phyloP scores from a whole-genome alignment of 2,329 filamentous ascomycete species.

The Colletotrichum lindemuthianum region DNA sequence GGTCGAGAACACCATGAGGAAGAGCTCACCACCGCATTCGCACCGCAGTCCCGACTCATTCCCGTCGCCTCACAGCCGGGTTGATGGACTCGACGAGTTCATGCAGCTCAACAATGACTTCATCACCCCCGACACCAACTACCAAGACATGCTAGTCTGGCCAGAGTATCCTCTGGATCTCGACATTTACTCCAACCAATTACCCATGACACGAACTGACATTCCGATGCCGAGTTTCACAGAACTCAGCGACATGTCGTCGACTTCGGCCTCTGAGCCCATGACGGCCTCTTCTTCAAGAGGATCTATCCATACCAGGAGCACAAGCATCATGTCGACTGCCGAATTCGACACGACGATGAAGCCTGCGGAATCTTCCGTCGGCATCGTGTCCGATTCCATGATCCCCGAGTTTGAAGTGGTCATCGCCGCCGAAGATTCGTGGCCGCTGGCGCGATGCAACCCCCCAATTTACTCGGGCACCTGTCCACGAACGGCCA shows the following conservation, averaged over 20 bases:
- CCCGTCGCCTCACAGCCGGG: slow-evolving; percentile 48
- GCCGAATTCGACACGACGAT: slow-evolving; percentile 48
- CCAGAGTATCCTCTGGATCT: slow-evolving; percentile 55
- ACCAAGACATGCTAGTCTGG: slow-evolving; percentile 58
- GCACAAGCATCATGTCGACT: slow-evolving; percentile 58
- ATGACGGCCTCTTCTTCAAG: slow-evolving; percentile 53
- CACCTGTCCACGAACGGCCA: slow-evolving; percentile 59
- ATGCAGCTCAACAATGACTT: slow-evolving; percentile 51
- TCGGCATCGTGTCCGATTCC: slow-evolving; percentile 41
- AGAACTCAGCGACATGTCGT: slow-evolving; percentile 53
- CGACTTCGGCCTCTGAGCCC: slow-evolving; percentile 50
- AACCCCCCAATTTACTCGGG: slow-evolving; percentile 57
- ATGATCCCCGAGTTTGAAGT: slow-evolving; percentile 57
- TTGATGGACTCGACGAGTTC: slow-evolving; percentile 54
- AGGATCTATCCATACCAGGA: slow-evolving; percentile 57
- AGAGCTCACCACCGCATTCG: slow-evolving; percentile 45
- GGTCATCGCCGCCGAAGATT: slow-evolving; percentile 58
- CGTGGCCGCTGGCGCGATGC: slow-evolving; percentile 63
- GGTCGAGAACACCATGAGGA: slow-evolving; percentile 43
- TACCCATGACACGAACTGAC: slow-evolving; percentile 47
- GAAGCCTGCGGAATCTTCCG: slow-evolving; percentile 45
- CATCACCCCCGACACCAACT: slow-evolving; percentile 47
- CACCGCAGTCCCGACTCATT: slow-evolving; percentile 48
- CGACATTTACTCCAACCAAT: slow-evolving; percentile 50
- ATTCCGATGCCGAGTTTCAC: slow-evolving; percentile 49